These are phyloP conservation scores for Neurospora sp. DNA, from an alignment of 495 filamentous ascomycete genomes.

Conservation along the genomic window DNA sequence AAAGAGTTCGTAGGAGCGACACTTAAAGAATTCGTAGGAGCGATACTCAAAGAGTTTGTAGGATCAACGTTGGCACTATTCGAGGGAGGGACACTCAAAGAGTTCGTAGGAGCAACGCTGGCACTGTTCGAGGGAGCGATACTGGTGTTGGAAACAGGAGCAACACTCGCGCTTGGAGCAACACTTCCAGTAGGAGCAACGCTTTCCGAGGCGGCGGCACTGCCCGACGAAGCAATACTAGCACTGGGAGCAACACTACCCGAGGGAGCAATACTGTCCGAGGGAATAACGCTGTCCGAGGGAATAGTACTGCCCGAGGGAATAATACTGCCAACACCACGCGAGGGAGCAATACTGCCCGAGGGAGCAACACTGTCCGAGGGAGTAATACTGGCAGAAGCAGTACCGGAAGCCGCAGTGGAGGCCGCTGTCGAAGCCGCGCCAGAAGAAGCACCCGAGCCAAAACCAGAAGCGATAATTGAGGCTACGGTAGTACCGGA, in stretches of 20 bases:
- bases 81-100: neutral
- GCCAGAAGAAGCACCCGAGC: neutral
- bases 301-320: neutral
- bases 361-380: neutral
- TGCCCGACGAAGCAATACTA: neutral
- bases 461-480: neutral
- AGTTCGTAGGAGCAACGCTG: neutral
- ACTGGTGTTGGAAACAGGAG: neutral
- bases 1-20: neutral
- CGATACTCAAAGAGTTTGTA: neutral
- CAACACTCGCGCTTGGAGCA: neutral
- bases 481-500: neutral
- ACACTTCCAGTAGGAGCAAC: neutral
- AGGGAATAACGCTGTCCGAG: neutral
- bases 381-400: neutral
- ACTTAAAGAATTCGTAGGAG: neutral
- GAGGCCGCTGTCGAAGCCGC: neutral
- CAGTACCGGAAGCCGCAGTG: neutral
- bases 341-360: neutral
- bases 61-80: neutral
- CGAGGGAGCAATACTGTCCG: no score
- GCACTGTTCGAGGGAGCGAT: neutral
- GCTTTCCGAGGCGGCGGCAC: neutral
- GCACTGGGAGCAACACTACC: neutral
- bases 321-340: neutral